Evolutionary conservation across 257 asterid genomes (phyloP).

Genomic region (Nicotiana attenuata): DNA sequence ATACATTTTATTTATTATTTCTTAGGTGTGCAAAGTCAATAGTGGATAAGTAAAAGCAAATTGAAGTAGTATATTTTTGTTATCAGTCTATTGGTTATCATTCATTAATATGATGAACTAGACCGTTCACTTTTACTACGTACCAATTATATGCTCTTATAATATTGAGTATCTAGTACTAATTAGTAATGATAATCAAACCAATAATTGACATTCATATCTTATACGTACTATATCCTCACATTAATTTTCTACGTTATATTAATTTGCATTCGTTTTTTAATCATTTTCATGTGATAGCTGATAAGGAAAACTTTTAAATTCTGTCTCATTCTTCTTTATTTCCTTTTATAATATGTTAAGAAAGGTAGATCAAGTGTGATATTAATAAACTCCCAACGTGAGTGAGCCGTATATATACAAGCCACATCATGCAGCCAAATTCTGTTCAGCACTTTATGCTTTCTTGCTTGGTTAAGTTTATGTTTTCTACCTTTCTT

Average conservation of each 20-base stretch:
- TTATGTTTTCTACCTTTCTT: slow-evolving; percentile 21
- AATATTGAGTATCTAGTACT: not conserved
- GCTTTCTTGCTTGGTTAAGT: slow-evolving; percentile 22
- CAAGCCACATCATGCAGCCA: not conserved
- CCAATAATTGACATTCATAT: not conserved
- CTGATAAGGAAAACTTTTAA: too few relatives aligned
- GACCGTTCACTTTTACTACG: not conserved
- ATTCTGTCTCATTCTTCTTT: not conserved
- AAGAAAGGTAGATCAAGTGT: too few relatives aligned
- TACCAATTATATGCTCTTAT: too few relatives aligned
- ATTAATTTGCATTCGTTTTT: not conserved
- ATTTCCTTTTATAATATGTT: too few relatives aligned
- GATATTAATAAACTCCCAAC: too few relatives aligned
- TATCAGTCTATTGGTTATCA: not conserved
- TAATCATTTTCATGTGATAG: not conserved
- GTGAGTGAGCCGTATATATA: not conserved
- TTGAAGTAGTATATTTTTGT: too few relatives aligned
- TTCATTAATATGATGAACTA: not conserved
- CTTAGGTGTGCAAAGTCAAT: too few relatives aligned
- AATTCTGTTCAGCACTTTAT: slow-evolving; percentile 3
- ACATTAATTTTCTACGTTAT: too few relatives aligned
- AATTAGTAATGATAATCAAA: not conserved
- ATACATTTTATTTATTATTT: too few relatives aligned
- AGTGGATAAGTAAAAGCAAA: too few relatives aligned
- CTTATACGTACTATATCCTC: too few relatives aligned